phyloP scores from a whole-genome alignment of 495 filamentous ascomycete genomes.

The Lasiosphaeria hispida region DNA sequence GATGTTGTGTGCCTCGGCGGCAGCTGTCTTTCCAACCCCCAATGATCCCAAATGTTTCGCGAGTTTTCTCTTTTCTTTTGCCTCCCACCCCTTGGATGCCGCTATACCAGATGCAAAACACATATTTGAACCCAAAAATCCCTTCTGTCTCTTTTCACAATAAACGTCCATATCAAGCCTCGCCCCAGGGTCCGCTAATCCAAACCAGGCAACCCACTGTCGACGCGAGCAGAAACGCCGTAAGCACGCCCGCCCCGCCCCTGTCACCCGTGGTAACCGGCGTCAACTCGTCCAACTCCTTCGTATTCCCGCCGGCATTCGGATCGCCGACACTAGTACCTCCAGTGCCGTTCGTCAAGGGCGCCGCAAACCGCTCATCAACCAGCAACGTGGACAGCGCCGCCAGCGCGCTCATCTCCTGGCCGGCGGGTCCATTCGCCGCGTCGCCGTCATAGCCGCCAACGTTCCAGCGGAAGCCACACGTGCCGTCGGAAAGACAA shows the following conservation, averaged over 20 bases:
- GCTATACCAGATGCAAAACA: not conserved
- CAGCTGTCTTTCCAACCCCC: too few species aligned
- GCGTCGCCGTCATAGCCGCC: conserved; percentile 51
- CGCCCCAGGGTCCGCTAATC: conserved; percentile 28
- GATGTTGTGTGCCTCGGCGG: too few species aligned
- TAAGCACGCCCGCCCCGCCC: conserved; percentile 60
- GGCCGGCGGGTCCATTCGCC: conserved; percentile 51
- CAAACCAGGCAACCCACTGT: conserved; percentile 31
- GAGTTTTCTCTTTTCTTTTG: too few species aligned
- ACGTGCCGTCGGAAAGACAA: conserved; percentile 62
- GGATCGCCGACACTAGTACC: conserved; percentile 74
- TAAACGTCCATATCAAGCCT: not conserved
- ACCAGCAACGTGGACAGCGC: conserved; percentile 57
- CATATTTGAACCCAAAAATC: not conserved
- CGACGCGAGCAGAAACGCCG: conserved; percentile 39
- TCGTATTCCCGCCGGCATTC: conserved; percentile 49
- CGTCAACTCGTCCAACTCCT: conserved; percentile 7
- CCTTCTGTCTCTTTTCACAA: not conserved
- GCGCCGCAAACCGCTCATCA: conserved; percentile 33
- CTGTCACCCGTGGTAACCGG: conserved; percentile 49
- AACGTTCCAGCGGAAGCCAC: conserved; percentile 62
- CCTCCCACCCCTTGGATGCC: conserved; percentile 21
- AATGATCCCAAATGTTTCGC: too few species aligned
- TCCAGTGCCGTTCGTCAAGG: conserved; percentile 62
- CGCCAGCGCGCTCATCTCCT: conserved; percentile 67